A percentile compares a stretch with the other conserved stretches of the same genome.
These are phyloP conservation scores for Vinca minor DNA, from an alignment of 257 asterid genomes.

Conservation along the genomic window DNA sequence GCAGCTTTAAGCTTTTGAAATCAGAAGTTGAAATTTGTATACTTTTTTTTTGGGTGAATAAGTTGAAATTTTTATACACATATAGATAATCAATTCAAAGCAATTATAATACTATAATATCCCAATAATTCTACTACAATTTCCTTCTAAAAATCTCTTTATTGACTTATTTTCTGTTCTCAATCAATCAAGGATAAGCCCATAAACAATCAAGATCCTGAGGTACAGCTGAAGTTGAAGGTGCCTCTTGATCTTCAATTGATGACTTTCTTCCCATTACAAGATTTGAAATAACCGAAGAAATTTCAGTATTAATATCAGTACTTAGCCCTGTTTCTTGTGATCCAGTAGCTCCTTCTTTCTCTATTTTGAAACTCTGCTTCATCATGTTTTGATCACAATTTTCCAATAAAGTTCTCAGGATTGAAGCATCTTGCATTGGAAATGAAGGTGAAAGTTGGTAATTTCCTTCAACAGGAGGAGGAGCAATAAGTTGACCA, in stretches of 20 bases:
- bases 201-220: conserved; percentile 57
- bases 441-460: conserved; percentile 23
- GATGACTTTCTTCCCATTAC: conserved; percentile 40
- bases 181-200: conserved; percentile 25
- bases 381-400: conserved; percentile 34
- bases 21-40: neutral
- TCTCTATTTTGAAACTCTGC: conserved; percentile 33
- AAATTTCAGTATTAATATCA: conserved; percentile 34
- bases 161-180: neutral
- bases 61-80: conserved; percentile 5
- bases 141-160: conserved; percentile 10
- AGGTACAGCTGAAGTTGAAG: conserved; percentile 24
- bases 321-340: conserved; percentile 46
- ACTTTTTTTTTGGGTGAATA: too few relatives aligned
- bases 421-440: conserved; percentile 22
- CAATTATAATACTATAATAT: neutral
- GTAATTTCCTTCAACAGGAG: conserved; percentile 26
- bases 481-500: conserved; percentile 21
- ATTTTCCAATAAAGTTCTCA: conserved; percentile 25
- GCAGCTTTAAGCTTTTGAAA: neutral
- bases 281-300: conserved; percentile 46
- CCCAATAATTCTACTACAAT: neutral
- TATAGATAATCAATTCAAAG: neutral
- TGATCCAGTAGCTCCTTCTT: conserved; percentile 28
- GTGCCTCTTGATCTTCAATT: conserved; percentile 31